A percentile compares a stretch with the other conserved stretches of the same genome.
These are phyloP conservation scores for Misopates orontium DNA, from an alignment of 257 asterid species.

Conservation along the genomic window DNA sequence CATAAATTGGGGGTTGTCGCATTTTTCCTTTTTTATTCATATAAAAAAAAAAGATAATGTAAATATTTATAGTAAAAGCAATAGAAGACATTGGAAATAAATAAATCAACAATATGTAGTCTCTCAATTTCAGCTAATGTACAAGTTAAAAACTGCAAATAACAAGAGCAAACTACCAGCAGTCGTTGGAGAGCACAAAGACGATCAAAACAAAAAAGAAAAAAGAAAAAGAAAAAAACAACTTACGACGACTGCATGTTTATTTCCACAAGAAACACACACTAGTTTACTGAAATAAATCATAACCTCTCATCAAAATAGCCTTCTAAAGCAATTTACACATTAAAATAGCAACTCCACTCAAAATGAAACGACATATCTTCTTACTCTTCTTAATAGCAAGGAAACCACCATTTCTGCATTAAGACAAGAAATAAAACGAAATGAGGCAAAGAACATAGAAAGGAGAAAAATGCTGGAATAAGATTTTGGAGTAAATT, in stretches of 20 bases:
- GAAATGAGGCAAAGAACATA: not conserved
- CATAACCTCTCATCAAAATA: slow-evolving; percentile 21
- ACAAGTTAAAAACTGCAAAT: slow-evolving; percentile 17
- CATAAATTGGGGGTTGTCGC: too few relatives aligned
- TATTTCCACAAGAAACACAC: slow-evolving; percentile 34
- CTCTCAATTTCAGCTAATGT: slow-evolving; percentile 16
- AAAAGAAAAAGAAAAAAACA: slow-evolving; percentile 1
- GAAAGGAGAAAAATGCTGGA: not conserved
- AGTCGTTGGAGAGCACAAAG: not conserved
- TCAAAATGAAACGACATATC: not conserved
- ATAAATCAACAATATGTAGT: not conserved
- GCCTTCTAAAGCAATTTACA: slow-evolving; percentile 33
- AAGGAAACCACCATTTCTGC: slow-evolving; percentile 55
- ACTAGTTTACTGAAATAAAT: slow-evolving; percentile 14
- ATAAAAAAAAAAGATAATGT: too few relatives aligned
- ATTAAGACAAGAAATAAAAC: slow-evolving; percentile 1
- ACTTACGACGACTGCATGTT: slow-evolving; percentile 13
- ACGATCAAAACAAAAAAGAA: not conserved
- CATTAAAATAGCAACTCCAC: slow-evolving; percentile 1
- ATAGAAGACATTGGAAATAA: too few relatives aligned
- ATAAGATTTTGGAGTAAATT: not conserved
- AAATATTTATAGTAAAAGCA: too few relatives aligned
- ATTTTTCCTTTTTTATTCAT: too few relatives aligned
- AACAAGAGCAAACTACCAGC: slow-evolving; percentile 11
- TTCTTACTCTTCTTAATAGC: slow-evolving; percentile 34